These are phyloP conservation scores for Lichenothelia convexa DNA, from an alignment of 495 filamentous ascomycete genomes.

Conservation along the genomic window DNA sequence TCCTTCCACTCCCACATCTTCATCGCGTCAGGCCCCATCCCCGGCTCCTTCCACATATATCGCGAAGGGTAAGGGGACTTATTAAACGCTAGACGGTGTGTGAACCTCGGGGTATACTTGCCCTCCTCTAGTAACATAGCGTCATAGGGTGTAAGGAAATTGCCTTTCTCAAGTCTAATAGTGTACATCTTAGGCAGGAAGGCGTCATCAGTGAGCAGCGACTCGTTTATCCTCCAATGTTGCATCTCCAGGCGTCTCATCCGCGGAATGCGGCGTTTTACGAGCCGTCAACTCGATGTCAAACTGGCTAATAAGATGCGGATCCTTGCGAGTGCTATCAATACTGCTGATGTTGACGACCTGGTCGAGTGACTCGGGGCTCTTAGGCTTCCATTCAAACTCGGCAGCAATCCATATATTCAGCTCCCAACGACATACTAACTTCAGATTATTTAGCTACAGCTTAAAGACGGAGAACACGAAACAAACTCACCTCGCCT, in stretches of 20 bases:
- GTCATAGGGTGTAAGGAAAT: constrained; percentile 12
- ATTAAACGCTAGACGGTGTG: constrained; percentile 15
- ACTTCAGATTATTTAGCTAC: constrained; percentile 10
- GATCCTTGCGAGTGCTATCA: constrained; percentile 4
- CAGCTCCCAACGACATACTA: constrained; percentile 13
- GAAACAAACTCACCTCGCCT: constrained; percentile 13
- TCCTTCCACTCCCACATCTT: constrained; percentile 15
- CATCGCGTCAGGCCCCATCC: constrained; percentile 9
- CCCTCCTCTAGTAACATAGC: not conserved
- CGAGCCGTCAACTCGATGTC: constrained; percentile 16
- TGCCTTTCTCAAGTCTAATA: constrained; percentile 15
- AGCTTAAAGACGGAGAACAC: not conserved
- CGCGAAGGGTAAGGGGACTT: constrained; percentile 18
- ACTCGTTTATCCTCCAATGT: constrained; percentile 9
- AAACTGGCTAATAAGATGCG: constrained; percentile 13
- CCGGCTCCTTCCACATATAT: constrained; percentile 13
- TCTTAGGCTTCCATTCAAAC: constrained; percentile 14
- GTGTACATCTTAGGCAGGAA: constrained; percentile 15
- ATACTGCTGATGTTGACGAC: constrained; percentile 4
- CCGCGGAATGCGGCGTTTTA: constrained; percentile 8
- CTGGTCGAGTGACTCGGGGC: constrained; percentile 6
- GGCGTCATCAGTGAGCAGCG: constrained; percentile 13
- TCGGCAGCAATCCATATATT: constrained; percentile 12
- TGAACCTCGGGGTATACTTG: constrained; percentile 7
- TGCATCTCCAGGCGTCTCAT: constrained; percentile 2